Percentiles rank a stretch among this genome's conserved stretches.
phyloP scores from a whole-genome alignment of 2,329 filamentous ascomycete species.

The Sarocladiaceae sp. region DNA sequence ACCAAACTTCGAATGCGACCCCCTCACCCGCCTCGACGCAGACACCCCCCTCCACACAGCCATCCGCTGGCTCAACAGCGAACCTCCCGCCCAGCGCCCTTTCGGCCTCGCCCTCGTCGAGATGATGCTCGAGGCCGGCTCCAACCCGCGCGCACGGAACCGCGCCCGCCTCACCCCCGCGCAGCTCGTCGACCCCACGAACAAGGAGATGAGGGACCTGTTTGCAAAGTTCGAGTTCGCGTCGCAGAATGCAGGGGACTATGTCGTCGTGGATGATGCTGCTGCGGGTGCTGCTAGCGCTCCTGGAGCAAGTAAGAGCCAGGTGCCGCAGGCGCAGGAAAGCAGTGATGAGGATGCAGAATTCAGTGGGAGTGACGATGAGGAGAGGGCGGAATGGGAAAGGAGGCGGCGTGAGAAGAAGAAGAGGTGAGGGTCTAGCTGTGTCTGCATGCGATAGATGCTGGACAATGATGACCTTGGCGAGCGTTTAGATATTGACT shows the following conservation, averaged over 20 bases:
- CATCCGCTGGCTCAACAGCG: slow-evolving; percentile 68
- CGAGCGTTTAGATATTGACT: slow-evolving; percentile 8
- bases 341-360: slow-evolving; percentile 44
- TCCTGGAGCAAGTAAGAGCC: too few relatives aligned
- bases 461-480: neutral
- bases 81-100: slow-evolving; percentile 55
- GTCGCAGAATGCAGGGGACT: slow-evolving; percentile 51
- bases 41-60: slow-evolving; percentile 78
- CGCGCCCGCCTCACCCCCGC: slow-evolving; percentile 65
- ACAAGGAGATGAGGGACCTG: slow-evolving; percentile 53
- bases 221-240: slow-evolving; percentile 68
- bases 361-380: slow-evolving; percentile 58
- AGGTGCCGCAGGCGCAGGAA: slow-evolving; percentile 16
- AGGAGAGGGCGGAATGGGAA: slow-evolving; percentile 58
- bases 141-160: slow-evolving; percentile 53
- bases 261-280: slow-evolving; percentile 31
- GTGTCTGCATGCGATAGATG: slow-evolving; percentile 2
- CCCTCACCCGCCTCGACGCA: slow-evolving; percentile 60
- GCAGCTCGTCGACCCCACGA: slow-evolving; percentile 68
- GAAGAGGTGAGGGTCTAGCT: slow-evolving; percentile 2
- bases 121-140: slow-evolving; percentile 78
- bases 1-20: slow-evolving; percentile 79
- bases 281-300: slow-evolving; percentile 11
- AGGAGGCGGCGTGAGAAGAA: slow-evolving; percentile 38
- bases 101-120: slow-evolving; percentile 62